A percentile compares a stretch with the other conserved stretches of the same genome.
These are phyloP conservation scores for Pholiota conissans DNA, from an alignment of 768 basidiomycete genomes.

Conservation along the genomic window DNA sequence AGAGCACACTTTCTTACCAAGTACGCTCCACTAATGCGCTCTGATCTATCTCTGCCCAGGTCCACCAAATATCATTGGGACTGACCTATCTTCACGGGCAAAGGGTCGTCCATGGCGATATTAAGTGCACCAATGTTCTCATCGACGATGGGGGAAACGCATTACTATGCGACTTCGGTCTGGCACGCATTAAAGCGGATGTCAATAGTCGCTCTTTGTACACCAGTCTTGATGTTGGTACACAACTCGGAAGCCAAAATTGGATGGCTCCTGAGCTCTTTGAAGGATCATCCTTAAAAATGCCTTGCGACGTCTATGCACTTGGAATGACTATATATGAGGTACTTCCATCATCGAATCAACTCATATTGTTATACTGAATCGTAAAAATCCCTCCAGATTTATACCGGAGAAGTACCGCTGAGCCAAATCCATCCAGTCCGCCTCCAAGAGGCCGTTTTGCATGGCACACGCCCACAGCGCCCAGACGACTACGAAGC, in stretches of 20 bases:
- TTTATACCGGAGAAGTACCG: slow-evolving; percentile 19
- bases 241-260: slow-evolving; percentile 20
- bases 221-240: background rate
- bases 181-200: slow-evolving; percentile 25
- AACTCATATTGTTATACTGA: background rate
- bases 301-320: slow-evolving; percentile 23
- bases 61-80: slow-evolving; percentile 23
- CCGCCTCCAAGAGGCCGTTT: slow-evolving; percentile 13
- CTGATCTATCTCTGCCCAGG: slow-evolving; percentile 8
- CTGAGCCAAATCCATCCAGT: slow-evolving; percentile 12
- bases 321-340: slow-evolving; percentile 28
- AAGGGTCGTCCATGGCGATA: slow-evolving; percentile 28
- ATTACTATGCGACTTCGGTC: slow-evolving; percentile 27
- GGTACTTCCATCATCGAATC: slow-evolving; percentile 8
- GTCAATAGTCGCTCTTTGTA: slow-evolving; percentile 13
- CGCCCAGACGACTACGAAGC: slow-evolving; percentile 21
- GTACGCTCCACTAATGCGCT: background rate
- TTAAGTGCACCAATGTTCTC: slow-evolving; percentile 28
- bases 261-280: slow-evolving; percentile 30
- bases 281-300: slow-evolving; percentile 13
- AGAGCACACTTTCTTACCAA: background rate
- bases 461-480: slow-evolving; percentile 17
- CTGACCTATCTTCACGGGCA: slow-evolving; percentile 24
- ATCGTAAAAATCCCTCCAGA: background rate
- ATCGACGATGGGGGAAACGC: slow-evolving; percentile 23